Percentiles rank a stretch among this genome's conserved stretches.
Evolutionary conservation across 2,329 filamentous ascomycete species (phyloP).

Genomic region (Cryphonectria radicalis): DNA sequence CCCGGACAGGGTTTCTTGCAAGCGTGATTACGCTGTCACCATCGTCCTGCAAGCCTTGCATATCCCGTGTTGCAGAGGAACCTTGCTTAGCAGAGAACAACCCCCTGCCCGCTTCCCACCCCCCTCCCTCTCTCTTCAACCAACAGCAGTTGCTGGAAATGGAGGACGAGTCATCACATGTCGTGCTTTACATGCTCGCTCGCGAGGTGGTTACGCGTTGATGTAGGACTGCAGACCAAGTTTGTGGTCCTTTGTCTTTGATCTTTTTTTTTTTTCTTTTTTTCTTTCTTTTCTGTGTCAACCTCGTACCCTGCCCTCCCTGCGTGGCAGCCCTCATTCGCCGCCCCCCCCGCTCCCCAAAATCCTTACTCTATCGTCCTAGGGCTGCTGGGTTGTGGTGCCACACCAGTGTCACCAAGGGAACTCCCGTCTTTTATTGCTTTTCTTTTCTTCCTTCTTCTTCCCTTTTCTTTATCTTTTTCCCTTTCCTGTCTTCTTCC

Average conservation of each 20-base stretch:
- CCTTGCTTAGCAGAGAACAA: background rate
- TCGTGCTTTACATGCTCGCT: background rate
- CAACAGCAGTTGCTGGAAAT: background rate
- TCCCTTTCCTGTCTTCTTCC: no score
- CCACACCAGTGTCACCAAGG: slow-evolving; percentile 12
- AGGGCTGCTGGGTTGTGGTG: background rate
- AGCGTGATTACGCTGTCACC: background rate
- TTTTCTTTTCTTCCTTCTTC: background rate
- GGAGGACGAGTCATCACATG: background rate
- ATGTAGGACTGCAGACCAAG: background rate
- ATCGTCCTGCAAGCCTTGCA: slow-evolving; percentile 7
- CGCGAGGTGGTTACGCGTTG: background rate
- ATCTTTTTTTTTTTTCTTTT: background rate
- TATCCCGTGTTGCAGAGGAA: background rate
- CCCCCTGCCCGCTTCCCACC: background rate
- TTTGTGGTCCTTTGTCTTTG: background rate
- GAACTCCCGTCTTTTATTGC: slow-evolving; percentile 16
- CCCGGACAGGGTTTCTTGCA: background rate
- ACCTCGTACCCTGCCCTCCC: background rate
- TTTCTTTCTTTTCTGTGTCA: background rate
- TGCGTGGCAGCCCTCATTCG: no score
- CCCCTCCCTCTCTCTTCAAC: background rate
- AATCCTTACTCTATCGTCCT: background rate
- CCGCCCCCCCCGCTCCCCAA: no score
- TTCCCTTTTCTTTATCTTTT: background rate